Base-by-base conservation (phyloP, 768 basidiomycete genomes). In the Rickenella mellea region DNA sequence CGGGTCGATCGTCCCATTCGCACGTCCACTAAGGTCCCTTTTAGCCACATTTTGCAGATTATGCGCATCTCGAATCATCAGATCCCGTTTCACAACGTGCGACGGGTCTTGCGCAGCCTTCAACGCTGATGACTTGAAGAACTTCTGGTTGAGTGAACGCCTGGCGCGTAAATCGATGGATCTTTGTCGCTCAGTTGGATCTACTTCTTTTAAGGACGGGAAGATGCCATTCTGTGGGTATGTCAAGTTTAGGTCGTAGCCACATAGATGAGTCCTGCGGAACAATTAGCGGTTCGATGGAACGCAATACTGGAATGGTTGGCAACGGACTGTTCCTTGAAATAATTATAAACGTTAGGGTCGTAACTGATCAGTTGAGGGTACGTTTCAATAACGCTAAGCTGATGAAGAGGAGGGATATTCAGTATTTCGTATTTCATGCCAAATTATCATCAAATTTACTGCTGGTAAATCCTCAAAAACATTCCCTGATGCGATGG, bases 281-380 rank as follows among this genome's bases (percentile, higher is more conserved):
- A 31, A 25, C 24, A 9, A 35, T 27, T 48, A 53, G 26, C 9
- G 42, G 5, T 14, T 17, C 27, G 27, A 10, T 12, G 11, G 19
- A 39, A 19, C 68, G 78, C n/a, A 83, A 82, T 59, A 73, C 78
- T 17, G 74, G 70, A 3, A 45, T 55, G 27, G 71, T 78, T 42
- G 75, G 75, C n/a, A 6, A 65, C 79, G 45, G 48, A 83, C 82
- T 83, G 80, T 49, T 74, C 65, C 47, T 71, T 69, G 59, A 85
- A 85, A 53, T 82, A 82, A 3, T 36, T 22, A 10, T 12, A 78
- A 5, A 82, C 78, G 4, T 72, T 70, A 35, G 66, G 64, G 47
- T 86, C 77, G 51, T 86, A 86, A 26, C 74, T 78, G 40, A 87
- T 83, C 22, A 86, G 61, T 53, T 85, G 83, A 1, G 84, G 84